phyloP scores from a whole-genome alignment of 2,329 filamentous ascomycete genomes.

The Coniochaeta hoffmannii region DNA sequence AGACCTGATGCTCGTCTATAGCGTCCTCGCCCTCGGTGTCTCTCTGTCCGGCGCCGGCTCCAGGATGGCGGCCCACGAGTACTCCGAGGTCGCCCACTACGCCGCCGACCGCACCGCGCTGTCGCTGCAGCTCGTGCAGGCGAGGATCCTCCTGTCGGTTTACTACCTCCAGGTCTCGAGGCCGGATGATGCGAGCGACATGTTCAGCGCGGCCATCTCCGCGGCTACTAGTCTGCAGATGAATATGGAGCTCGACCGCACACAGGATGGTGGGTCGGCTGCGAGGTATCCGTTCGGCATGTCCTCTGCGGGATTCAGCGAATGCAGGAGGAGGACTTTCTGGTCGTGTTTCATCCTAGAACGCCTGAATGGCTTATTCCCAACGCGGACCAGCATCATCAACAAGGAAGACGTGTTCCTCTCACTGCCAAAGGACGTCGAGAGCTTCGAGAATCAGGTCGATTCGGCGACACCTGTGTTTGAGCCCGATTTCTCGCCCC shows the following conservation, averaged over 20 bases:
- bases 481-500: constrained; percentile 33
- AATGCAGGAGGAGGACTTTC: constrained; percentile 63
- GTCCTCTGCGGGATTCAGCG: constrained; percentile 48
- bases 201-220: constrained; percentile 54
- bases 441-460: constrained; percentile 53
- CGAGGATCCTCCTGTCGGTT: constrained; percentile 57
- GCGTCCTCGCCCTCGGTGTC: constrained; percentile 30
- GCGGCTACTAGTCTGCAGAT: constrained; percentile 52
- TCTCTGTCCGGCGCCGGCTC: constrained; percentile 30
- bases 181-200: constrained; percentile 55
- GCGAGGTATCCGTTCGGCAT: constrained; percentile 48
- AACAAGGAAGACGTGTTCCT: constrained; percentile 59
- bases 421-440: constrained; percentile 54
- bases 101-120: constrained; percentile 42
- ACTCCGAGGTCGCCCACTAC: constrained; percentile 46
- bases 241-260: constrained; percentile 49
- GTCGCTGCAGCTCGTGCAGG: constrained; percentile 59
- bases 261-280: constrained; percentile 29
- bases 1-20: constrained; percentile 40
- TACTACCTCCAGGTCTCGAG: constrained; percentile 58
- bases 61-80: constrained; percentile 28
- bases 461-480: constrained; percentile 54
- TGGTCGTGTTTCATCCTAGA: constrained; percentile 68
- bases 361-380: constrained; percentile 54
- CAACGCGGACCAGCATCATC: constrained; percentile 45